Percentiles rank a stretch among this genome's conserved stretches.
phyloP scores from a whole-genome alignment of 202 grass and related monocot species.

The Panicum virgatum region DNA sequence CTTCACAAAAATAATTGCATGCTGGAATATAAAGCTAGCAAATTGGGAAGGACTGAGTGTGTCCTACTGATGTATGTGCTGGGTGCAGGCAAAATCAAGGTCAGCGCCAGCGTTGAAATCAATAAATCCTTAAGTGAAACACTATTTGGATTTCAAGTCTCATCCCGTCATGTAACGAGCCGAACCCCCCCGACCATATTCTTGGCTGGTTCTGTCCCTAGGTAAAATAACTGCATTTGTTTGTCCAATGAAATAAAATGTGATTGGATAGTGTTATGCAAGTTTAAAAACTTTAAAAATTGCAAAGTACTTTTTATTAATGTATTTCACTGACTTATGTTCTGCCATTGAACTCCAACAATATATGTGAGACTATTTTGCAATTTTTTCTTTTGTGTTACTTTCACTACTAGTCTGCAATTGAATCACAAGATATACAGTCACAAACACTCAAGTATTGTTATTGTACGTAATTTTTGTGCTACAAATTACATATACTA shows the following conservation, averaged over 20 bases:
- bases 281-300: background rate
- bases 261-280: background rate
- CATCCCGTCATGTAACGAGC: background rate
- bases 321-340: background rate
- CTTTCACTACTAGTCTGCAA: background rate
- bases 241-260: background rate
- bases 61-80: background rate
- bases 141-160: background rate
- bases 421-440: background rate
- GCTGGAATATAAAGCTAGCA: background rate
- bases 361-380: background rate
- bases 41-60: background rate
- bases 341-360: background rate
- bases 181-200: background rate
- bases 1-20: conserved; percentile 19
- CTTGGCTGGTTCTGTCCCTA: background rate
- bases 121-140: background rate
- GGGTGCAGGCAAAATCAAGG: background rate
- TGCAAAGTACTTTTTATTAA: background rate
- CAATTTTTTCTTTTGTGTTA: background rate
- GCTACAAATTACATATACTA: background rate
- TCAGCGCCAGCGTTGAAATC: background rate
- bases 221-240: background rate
- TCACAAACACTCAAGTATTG: background rate
- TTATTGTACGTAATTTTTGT: background rate